These are phyloP conservation scores for Monosporascus ibericus DNA, from an alignment of 2,329 filamentous ascomycete species.

Conservation along the genomic window DNA sequence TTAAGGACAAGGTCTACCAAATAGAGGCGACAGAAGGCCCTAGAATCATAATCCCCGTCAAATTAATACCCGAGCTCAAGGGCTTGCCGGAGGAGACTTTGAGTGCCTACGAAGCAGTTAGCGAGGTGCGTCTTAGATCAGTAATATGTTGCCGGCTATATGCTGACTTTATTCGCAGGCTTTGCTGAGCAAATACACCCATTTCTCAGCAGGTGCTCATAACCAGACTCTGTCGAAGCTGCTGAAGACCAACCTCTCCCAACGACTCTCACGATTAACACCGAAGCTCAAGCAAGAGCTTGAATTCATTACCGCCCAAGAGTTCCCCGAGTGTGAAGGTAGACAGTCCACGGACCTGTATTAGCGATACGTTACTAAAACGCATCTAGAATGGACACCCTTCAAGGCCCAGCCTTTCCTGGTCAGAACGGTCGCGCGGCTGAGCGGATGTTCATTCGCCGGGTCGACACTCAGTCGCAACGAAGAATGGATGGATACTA, in stretches of 20 bases:
- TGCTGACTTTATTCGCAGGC: constrained; percentile 27
- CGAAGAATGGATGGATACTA: constrained; percentile 48
- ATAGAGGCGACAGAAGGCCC: constrained; percentile 45
- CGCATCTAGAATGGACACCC: constrained; percentile 44
- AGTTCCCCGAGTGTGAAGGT: constrained; percentile 42
- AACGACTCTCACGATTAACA: constrained; percentile 39
- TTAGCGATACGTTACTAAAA: constrained; percentile 4
- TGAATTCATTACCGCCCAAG: constrained; percentile 37
- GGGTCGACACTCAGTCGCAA: constrained; percentile 43
- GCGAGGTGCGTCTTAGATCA: constrained; percentile 30
- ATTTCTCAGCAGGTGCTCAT: constrained; percentile 41
- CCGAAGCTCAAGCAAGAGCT: constrained; percentile 42
- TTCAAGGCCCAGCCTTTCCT: constrained; percentile 47
- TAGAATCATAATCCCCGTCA: constrained; percentile 41
- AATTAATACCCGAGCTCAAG: constrained; percentile 40
- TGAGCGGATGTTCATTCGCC: constrained; percentile 49
- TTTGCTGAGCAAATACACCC: constrained; percentile 45
- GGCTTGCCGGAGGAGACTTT: constrained; percentile 41
- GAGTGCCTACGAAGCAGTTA: constrained; percentile 42
- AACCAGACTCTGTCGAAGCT: constrained; percentile 38
- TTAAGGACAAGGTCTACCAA: constrained; percentile 43
- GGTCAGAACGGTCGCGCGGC: constrained; percentile 43
- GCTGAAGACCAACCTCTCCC: constrained; percentile 40
- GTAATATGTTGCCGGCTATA: neutral
- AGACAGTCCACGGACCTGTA: constrained; percentile 3